phyloP scores from a whole-genome alignment of 78 protist species.

The slime mould (Dictyostelium discoideum) region DNA sequence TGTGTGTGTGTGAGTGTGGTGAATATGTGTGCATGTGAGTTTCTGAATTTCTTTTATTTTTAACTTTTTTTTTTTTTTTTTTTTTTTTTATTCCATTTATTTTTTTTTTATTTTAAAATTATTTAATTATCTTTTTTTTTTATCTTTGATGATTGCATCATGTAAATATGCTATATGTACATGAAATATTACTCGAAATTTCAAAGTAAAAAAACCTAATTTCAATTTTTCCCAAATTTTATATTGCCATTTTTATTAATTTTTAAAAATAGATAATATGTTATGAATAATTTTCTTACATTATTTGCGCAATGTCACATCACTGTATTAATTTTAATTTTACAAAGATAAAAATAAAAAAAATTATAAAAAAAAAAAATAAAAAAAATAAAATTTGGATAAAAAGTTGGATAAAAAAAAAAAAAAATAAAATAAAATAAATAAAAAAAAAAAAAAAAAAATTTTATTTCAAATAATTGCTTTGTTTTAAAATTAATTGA shows the following conservation, averaged over 20 bases:
- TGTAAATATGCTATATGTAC: background rate
- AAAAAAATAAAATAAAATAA: no score
- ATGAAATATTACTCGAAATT: background rate
- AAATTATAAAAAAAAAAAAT: no score
- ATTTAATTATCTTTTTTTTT: no score
- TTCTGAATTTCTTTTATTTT: background rate
- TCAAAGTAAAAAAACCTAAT: background rate
- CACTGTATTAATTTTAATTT: background rate
- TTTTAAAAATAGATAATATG: no score
- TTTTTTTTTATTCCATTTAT: no score
- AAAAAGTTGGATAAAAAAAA: background rate
- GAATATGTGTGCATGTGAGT: background rate
- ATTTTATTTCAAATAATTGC: background rate
- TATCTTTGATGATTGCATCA: background rate
- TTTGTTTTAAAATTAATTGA: background rate
- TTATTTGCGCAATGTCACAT: background rate
- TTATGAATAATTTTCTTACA: background rate
- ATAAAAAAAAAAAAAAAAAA: no score
- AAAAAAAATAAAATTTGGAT: no score
- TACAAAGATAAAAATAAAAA: no score
- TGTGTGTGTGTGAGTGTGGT: background rate
- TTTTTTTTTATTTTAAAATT: no score
- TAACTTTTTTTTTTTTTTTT: no score
- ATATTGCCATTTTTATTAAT: background rate
- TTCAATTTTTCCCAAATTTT: no score